A percentile compares a stretch with the other conserved stretches of the same genome.
Conservation (phyloP, 495 filamentous ascomycete genomes). For the Penicillium simplicissimum region DNA sequence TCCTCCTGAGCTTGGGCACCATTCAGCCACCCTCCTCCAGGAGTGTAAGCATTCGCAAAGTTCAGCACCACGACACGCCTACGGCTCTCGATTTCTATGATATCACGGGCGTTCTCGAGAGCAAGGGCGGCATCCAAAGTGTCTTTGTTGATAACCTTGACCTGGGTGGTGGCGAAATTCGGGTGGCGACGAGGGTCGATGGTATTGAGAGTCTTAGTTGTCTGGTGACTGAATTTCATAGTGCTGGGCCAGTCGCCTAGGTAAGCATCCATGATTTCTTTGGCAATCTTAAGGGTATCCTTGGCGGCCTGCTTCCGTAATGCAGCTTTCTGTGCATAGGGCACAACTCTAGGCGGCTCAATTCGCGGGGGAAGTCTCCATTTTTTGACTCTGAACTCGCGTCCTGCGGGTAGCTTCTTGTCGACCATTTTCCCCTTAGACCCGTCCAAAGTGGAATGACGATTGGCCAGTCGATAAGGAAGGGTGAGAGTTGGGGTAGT, state of each 20-base stretch:
- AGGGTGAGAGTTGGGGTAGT: background rate
- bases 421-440: background rate
- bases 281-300: conserved; percentile 22
- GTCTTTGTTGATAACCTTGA: conserved; percentile 52
- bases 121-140: conserved; percentile 50
- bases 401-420: background rate
- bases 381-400: background rate
- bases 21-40: conserved; percentile 58
- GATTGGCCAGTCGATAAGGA: background rate
- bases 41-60: conserved; percentile 53
- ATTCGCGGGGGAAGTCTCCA: background rate
- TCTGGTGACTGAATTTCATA: background rate
- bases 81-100: conserved; percentile 2
- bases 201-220: no score
- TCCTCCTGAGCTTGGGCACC: conserved; percentile 65
- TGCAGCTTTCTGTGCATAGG: background rate
- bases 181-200: conserved; percentile 16
- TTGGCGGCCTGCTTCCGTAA: conserved; percentile 7
- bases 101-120: conserved; percentile 28
- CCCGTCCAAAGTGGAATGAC: background rate
- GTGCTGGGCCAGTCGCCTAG: background rate
- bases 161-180: conserved; percentile 21
- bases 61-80: conserved; percentile 59
- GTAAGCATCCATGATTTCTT: conserved; percentile 2
- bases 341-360: background rate